Evolutionary conservation across 176 grass and related monocot species (phyloP), one percentile per base, ranked within the genome.

Genomic region (Carex parvula): DNA sequence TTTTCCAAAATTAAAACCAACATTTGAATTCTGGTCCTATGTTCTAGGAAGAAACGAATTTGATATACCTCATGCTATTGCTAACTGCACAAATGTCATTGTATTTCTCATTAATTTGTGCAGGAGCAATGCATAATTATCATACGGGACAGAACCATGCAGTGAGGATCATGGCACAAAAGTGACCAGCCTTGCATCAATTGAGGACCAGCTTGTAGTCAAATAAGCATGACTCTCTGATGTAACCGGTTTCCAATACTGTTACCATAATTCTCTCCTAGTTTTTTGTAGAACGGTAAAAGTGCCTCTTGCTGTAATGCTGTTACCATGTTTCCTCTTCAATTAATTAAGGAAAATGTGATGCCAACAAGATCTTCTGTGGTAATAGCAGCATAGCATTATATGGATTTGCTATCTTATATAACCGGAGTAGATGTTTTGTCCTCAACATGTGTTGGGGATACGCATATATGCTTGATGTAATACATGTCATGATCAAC

Each of bases 271-370:
- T 54, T 26, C 53, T 30, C 21, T 71, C 17, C 71, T 53, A 14
- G 46, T 16, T 75, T 75, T 75, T 75, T 22, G 53, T 29, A 75
- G n/a, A 75, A 53, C 44, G 42, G 21, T 76, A 76, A 30, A 76
- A 53, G 21, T 54, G 48, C 21, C 22, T 54, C 72, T 16, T 54
- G 44, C 71, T 17, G 14, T 22, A 33, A 55, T 54, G 44, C 71
- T 32, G 14, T 22, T 77, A 55, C 14, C 73, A 77, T 56, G 73
- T 30, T 77, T 33, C 55, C 46, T 56, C 22, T 77, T 77, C 50
- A 54, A 32, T 56, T 56, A 77, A 56, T 32, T 33, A 57, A 56
- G 24, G 24, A 56, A 77, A 55, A 54, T 77, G 13, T 77, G 46
- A 77, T 56, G 22, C 14, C 55, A 29, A 15, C 20, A 76, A 30